Percentiles rank a stretch among this genome's conserved stretches.
Conservation (phyloP, 768 basidiomycete genomes). For the Rhodotorula sphaerocarpa region DNA sequence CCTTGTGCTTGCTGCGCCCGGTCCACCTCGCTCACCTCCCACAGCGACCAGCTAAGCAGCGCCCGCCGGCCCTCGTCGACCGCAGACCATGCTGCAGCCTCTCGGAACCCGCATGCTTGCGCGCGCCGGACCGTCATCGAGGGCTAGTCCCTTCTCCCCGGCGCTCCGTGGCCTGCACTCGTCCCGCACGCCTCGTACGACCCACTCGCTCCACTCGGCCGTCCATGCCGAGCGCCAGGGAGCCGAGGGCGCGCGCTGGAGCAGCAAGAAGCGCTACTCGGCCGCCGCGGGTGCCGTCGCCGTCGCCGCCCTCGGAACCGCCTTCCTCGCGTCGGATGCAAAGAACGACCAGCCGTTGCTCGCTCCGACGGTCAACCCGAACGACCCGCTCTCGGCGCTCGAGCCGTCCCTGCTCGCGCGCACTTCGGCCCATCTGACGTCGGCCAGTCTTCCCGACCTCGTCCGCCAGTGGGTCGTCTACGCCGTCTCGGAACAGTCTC, state of each 20-base stretch:
- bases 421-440: slow-evolving; percentile 25
- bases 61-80: not conserved
- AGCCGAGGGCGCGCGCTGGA: not conserved
- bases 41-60: too few relatives aligned
- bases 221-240: not conserved
- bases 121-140: too few relatives aligned
- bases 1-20: too few relatives aligned
- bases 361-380: not conserved
- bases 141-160: too few relatives aligned
- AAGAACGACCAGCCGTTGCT: not conserved
- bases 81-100: not conserved
- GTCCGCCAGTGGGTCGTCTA: slow-evolving; percentile 33
- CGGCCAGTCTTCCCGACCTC: slow-evolving; percentile 10
- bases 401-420: slow-evolving; percentile 3
- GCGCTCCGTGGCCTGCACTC: not conserved
- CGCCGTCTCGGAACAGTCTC: slow-evolving; percentile 15
- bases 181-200: slow-evolving; percentile 3
- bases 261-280: not conserved
- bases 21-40: too few relatives aligned
- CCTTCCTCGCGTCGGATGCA: not conserved
- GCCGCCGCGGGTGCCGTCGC: not conserved
- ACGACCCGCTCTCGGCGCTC: slow-evolving; percentile 31
- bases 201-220: slow-evolving; percentile 1
- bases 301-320: not conserved
- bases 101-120: too few relatives aligned